These are phyloP conservation scores for Leersia perrieri DNA, from an alignment of 176 grass and related monocot genomes.

Conservation along the genomic window DNA sequence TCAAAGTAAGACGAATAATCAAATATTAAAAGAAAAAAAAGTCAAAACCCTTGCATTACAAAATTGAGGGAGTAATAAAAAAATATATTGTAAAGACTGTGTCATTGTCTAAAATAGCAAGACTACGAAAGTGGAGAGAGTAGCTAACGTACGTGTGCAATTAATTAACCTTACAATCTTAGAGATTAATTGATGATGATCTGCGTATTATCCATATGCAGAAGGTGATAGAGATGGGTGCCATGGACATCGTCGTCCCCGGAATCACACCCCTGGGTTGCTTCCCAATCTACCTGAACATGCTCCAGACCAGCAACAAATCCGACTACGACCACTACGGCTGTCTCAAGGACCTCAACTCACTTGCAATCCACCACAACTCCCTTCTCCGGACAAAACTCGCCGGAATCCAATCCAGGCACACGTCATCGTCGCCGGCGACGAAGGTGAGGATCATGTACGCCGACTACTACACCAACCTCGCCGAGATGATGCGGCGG, in stretches of 20 bases:
- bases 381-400: slow-evolving; percentile 21
- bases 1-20: too few relatives aligned
- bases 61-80: too few relatives aligned
- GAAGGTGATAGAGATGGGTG: slow-evolving; percentile 44
- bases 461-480: slow-evolving; percentile 41
- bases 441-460: slow-evolving; percentile 40
- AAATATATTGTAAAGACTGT: too few relatives aligned
- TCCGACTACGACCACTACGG: slow-evolving; percentile 39
- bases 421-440: neutral
- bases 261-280: slow-evolving; percentile 36
- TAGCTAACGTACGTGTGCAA: too few relatives aligned
- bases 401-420: neutral
- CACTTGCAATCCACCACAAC: slow-evolving; percentile 34
- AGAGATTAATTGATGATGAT: too few relatives aligned
- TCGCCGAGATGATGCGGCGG: slow-evolving; percentile 1
- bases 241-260: slow-evolving; percentile 44
- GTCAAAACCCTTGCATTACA: too few relatives aligned
- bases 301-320: neutral
- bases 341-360: slow-evolving; percentile 40
- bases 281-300: slow-evolving; percentile 38
- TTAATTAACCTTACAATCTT: too few relatives aligned
- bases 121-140: too few relatives aligned
- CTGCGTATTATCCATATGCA: too few relatives aligned
- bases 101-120: too few relatives aligned
- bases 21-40: too few relatives aligned